Conservation (phyloP, 2,329 filamentous ascomycete genomes). For the Alternaria triticina region DNA sequence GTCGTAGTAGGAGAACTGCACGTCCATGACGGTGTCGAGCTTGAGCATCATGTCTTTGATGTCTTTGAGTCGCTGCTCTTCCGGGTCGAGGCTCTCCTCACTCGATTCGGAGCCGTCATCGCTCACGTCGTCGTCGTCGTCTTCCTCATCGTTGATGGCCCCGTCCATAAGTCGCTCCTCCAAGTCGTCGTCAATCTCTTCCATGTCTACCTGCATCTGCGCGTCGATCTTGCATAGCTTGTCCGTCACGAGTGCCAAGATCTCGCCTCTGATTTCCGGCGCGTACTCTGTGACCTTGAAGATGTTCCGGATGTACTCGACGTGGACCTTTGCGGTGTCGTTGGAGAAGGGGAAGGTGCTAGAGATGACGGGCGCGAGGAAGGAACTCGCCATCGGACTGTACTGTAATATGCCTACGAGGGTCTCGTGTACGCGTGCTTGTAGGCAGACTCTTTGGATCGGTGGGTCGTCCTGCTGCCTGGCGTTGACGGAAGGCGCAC, state of each 20-base stretch:
- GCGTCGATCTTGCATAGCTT: slow-evolving; percentile 93
- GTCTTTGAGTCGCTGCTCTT: slow-evolving; percentile 67
- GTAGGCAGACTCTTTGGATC: slow-evolving; percentile 70
- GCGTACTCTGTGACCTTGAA: slow-evolving; percentile 78
- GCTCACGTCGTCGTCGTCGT: slow-evolving; percentile 62
- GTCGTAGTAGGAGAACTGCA: slow-evolving; percentile 83
- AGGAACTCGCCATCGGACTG: slow-evolving; percentile 77
- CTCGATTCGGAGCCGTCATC: slow-evolving; percentile 75
- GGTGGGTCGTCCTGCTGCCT: slow-evolving; percentile 61
- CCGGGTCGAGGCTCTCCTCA: slow-evolving; percentile 65
- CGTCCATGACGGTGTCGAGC: slow-evolving; percentile 87
- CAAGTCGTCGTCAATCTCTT: slow-evolving; percentile 89
- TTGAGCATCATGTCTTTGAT: slow-evolving; percentile 86
- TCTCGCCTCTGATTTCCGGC: slow-evolving; percentile 76
- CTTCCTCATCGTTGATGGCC: slow-evolving; percentile 54
- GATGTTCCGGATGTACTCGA: slow-evolving; percentile 87
- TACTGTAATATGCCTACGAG: slow-evolving; percentile 79
- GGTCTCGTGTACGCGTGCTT: slow-evolving; percentile 75
- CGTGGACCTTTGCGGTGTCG: slow-evolving; percentile 78
- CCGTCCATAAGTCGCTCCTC: slow-evolving; percentile 73
- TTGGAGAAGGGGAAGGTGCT: slow-evolving; percentile 77
- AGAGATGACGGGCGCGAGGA: slow-evolving; percentile 71
- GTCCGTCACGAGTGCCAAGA: slow-evolving; percentile 83
- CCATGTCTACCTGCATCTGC: slow-evolving; percentile 90
- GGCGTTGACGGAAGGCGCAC: slow-evolving; percentile 61